Evolutionary conservation across 2,329 filamentous ascomycete genomes (phyloP), one percentile per base, ranked within the genome.

Genomic region (Eutypella sp.): DNA sequence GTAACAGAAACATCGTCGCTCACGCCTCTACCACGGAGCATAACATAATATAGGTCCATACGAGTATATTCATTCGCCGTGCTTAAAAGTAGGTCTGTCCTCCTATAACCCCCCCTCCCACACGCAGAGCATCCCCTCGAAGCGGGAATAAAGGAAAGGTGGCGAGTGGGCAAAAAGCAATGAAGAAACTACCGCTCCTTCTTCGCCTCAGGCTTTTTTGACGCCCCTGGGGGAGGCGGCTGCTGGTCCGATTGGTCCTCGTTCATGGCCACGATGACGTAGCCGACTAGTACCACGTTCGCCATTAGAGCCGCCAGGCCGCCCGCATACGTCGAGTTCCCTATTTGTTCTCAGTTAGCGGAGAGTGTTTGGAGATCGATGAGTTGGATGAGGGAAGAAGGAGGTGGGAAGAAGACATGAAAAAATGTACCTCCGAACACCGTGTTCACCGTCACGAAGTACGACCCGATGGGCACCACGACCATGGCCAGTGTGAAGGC

Each of bases 401-500:
- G n/a, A n/a, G n/a, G n/a, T n/a, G n/a, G n/a, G n/a, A n/a, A n/a
- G n/a, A n/a, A n/a, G n/a, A n/a, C n/a, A n/a, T n/a, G 41, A 41
- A 29, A 45, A 38, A 38, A 61, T 71, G 46, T 70, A 91, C 92
- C 91, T 57, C 75, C 73, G 68, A 95, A 96, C 23, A 96, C 57
- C 1, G 74, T 78, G 60, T 91, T 79, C 23, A 95, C 76, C 0
- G 87, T 87, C 39, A 87, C 60, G 65, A 95, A 99, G 68, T 96
- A 99, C 36, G 87, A 89, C 34, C 88, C 84, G 56, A 99, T 89
- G 13, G 93, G 93, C 18, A 87, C 69, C 15, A 86, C 78, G 49
- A 96, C 78, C 92, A 99, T 97, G 62, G 90, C 91, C 33, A 91
- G 73, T 0, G 91, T 95, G 70, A 96, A 97, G 52, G 79, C 84